Conservation (phyloP, 305 asterid species). For the Fraxinus sp. region DNA sequence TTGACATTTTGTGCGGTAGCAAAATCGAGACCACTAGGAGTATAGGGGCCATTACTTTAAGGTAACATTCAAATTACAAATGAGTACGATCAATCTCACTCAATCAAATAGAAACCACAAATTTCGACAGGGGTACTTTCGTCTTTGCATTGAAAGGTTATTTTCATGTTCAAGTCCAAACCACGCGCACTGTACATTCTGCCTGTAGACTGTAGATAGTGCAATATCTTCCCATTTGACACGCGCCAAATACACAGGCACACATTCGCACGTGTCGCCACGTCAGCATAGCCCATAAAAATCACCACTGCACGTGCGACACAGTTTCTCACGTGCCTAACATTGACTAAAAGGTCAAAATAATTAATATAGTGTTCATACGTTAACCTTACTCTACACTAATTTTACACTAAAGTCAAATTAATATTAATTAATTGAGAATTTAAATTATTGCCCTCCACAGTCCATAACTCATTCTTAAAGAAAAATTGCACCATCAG, state of each 20-base stretch:
- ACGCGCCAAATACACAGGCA: constrained; percentile 25
- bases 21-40: not conserved
- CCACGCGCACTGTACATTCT: constrained; percentile 52
- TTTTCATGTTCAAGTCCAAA: constrained; percentile 35
- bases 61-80: not conserved
- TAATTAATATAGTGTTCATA: not conserved
- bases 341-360: not conserved
- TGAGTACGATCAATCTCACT: not conserved
- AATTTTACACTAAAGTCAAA: not conserved
- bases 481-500: not conserved
- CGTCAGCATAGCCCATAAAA: constrained; percentile 27
- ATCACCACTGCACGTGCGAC: constrained; percentile 25
- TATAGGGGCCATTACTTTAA: not conserved
- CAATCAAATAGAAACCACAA: constrained; percentile 9
- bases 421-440: not conserved
- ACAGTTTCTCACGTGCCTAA: constrained; percentile 38
- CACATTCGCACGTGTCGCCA: constrained; percentile 30
- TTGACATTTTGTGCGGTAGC: no score
- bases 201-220: constrained; percentile 18
- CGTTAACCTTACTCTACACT: not conserved
- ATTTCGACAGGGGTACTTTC: constrained; percentile 24
- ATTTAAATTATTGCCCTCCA: not conserved
- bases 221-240: constrained; percentile 23
- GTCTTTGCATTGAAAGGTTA: constrained; percentile 30
- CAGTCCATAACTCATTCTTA: not conserved